Evolutionary conservation across 2,329 filamentous ascomycete genomes (phyloP).

Genomic region (Microsporum ferrugineum): DNA sequence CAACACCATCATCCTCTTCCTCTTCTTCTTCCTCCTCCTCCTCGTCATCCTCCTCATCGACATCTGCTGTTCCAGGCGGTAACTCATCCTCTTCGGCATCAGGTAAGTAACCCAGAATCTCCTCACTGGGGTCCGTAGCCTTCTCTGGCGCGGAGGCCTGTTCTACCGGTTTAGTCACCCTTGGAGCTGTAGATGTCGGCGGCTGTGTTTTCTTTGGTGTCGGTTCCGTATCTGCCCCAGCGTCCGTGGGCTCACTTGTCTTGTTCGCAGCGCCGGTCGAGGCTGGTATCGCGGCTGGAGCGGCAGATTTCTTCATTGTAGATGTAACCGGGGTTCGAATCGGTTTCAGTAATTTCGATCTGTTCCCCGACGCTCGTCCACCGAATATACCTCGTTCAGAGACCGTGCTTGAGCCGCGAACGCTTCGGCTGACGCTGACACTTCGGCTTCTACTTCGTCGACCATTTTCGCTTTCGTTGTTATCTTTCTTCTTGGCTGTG

Average conservation of each 20-base stretch:
- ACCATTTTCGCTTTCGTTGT: slow-evolving; percentile 11
- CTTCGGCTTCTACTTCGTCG: slow-evolving; percentile 21
- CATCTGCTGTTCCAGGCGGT: slow-evolving; percentile 19
- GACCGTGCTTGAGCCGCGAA: slow-evolving; percentile 11
- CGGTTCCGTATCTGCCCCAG: slow-evolving; percentile 12
- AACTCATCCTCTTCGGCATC: slow-evolving; percentile 12
- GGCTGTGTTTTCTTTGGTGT: slow-evolving; percentile 9
- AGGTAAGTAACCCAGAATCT: slow-evolving; percentile 18
- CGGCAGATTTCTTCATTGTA: neutral
- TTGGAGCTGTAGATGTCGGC: slow-evolving; percentile 12
- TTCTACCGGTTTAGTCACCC: slow-evolving; percentile 1
- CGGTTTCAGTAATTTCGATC: neutral
- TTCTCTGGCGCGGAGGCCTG: slow-evolving; percentile 2
- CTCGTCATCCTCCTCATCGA: slow-evolving; percentile 23
- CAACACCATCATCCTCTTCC: slow-evolving; percentile 23
- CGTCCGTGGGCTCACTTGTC: neutral
- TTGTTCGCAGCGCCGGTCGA: slow-evolving; percentile 16
- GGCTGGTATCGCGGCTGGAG: neutral
- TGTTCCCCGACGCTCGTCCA: slow-evolving; percentile 6
- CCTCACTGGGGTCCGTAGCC: slow-evolving; percentile 16
- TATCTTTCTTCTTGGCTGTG: slow-evolving; percentile 12
- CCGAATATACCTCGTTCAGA: slow-evolving; percentile 13
- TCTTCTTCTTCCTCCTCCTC: slow-evolving; percentile 27
- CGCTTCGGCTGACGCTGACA: slow-evolving; percentile 19
- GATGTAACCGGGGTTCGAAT: neutral